Percentiles rank a stretch among this genome's conserved stretches.
Conservation (phyloP, 352 stramenopile genomes). For the Globisporangium iwayamae region DNA sequence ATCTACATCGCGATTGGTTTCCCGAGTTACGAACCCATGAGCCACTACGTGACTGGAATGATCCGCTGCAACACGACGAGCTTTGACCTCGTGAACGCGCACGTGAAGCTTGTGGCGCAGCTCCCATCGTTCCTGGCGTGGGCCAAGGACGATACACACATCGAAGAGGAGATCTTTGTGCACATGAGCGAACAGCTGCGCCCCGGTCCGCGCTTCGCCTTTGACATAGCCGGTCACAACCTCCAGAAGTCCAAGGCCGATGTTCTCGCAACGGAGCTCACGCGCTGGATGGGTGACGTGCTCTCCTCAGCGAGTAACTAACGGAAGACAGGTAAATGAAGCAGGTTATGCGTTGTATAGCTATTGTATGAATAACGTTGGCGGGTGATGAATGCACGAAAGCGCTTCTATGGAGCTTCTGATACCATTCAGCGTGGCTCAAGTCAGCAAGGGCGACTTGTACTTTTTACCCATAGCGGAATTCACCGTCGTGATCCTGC, state of each 20-base stretch:
- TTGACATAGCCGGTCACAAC: slow-evolving; percentile 59
- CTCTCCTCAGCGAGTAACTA: neutral
- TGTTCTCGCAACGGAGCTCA: slow-evolving; percentile 36
- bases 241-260: slow-evolving; percentile 68
- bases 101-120: slow-evolving; percentile 25
- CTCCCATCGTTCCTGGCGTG: slow-evolving; percentile 52
- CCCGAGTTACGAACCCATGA: slow-evolving; percentile 25
- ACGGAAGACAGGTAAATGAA: neutral
- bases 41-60: slow-evolving; percentile 56
- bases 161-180: slow-evolving; percentile 51
- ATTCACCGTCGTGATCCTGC: too few relatives aligned
- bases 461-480: too few relatives aligned
- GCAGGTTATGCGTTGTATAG: too few relatives aligned
- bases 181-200: slow-evolving; percentile 32
- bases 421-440: too few relatives aligned
- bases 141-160: slow-evolving; percentile 54
- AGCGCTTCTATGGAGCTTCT: too few relatives aligned
- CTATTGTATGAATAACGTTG: too few relatives aligned
- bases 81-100: slow-evolving; percentile 31
- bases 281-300: slow-evolving; percentile 31
- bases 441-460: too few relatives aligned
- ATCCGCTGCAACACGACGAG: slow-evolving; percentile 42
- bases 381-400: too few relatives aligned
- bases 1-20: slow-evolving; percentile 52
- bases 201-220: slow-evolving; percentile 36